Evolutionary conservation across 441 rosid species (phyloP).

Genomic region (Erysimum pusillum): DNA sequence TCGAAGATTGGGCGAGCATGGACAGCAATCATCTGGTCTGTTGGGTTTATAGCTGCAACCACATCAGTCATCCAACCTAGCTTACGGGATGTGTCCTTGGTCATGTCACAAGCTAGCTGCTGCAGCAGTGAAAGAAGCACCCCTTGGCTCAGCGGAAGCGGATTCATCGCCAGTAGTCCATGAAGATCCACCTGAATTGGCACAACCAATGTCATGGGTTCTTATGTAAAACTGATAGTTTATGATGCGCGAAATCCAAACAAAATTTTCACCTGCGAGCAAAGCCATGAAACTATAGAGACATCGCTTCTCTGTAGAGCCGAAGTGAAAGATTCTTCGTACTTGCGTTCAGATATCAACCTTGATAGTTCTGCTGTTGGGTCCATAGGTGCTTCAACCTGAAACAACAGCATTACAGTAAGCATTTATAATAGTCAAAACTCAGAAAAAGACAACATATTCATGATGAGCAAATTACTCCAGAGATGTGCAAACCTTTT

Average conservation of each 20-base stretch:
- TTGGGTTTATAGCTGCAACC: conserved; percentile 59
- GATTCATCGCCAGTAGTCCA: conserved; percentile 50
- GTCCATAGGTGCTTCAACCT: conserved; percentile 62
- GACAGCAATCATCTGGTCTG: conserved; percentile 55
- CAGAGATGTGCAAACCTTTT: neutral
- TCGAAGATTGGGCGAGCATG: conserved; percentile 64
- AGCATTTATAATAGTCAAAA: too few species aligned
- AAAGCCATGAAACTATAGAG: conserved; percentile 67
- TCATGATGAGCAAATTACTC: neutral
- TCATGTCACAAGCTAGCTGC: conserved; percentile 65
- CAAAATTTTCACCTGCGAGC: conserved; percentile 58
- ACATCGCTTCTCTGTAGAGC: conserved; percentile 67
- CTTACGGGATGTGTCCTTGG: conserved; percentile 56
- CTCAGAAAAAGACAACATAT: neutral
- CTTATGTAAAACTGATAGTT: neutral
- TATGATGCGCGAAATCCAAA: neutral
- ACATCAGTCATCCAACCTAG: conserved; percentile 66
- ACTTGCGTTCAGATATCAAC: conserved; percentile 59
- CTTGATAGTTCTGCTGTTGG: conserved; percentile 61
- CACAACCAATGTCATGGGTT: neutral
- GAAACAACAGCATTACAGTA: conserved; percentile 1
- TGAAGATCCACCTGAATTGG: conserved; percentile 58
- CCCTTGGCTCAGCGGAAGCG: conserved; percentile 71
- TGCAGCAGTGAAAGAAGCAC: conserved; percentile 68
- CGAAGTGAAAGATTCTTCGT: conserved; percentile 66